Percentiles rank a stretch among this genome's conserved stretches.
phyloP scores from a whole-genome alignment of 1,284 basidiomycete genomes.

The Rhodotorula sp. region DNA sequence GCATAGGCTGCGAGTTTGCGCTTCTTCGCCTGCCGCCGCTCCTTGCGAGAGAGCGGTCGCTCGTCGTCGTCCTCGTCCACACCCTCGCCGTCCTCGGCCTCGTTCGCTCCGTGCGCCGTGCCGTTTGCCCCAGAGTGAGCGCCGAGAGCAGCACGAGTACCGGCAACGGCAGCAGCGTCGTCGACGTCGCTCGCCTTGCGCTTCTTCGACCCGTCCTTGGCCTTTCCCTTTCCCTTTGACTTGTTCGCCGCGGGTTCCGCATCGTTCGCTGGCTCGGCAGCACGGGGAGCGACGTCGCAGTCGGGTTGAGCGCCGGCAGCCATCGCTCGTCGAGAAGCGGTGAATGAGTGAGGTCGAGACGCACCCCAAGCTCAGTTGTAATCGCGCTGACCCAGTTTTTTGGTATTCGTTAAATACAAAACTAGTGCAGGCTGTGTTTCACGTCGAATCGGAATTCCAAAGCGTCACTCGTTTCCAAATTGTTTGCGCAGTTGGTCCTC shows the following conservation, averaged over 20 bases:
- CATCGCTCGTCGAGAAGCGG: too few relatives aligned
- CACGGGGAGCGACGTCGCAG: background rate
- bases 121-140: too few relatives aligned
- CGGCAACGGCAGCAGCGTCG: background rate
- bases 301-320: background rate
- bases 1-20: conserved; percentile 32
- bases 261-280: background rate
- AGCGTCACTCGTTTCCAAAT: too few relatives aligned
- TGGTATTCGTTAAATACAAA: too few relatives aligned
- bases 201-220: conserved; percentile 10
- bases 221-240: conserved; percentile 8
- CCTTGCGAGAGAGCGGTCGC: conserved; percentile 40
- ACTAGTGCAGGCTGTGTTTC: too few relatives aligned
- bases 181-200: background rate
- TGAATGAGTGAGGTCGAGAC: too few relatives aligned
- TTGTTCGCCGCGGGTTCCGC: background rate
- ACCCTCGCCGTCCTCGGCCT: background rate
- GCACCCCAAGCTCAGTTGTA: background rate
- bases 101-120: background rate
- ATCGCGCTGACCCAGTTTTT: too few relatives aligned
- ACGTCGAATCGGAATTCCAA: too few relatives aligned
- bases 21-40: conserved; percentile 39
- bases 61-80: conserved; percentile 13
- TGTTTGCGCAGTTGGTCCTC: too few relatives aligned
- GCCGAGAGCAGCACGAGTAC: background rate